These are phyloP conservation scores for Collybiopsis luxurians DNA, from an alignment of 768 basidiomycete species.

Conservation along the genomic window DNA sequence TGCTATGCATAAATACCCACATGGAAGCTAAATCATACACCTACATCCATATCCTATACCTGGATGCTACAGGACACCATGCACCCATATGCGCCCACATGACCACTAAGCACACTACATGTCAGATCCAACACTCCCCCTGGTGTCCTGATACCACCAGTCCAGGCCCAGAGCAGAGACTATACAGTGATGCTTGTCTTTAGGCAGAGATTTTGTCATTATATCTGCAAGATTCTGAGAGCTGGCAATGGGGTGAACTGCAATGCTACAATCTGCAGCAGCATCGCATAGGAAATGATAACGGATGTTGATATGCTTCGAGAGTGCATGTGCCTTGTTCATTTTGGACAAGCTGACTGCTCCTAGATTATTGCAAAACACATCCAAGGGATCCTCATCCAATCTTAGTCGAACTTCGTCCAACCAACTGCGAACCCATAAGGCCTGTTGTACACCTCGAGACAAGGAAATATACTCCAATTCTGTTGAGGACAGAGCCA, in stretches of 20 bases:
- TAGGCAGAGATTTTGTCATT: neutral
- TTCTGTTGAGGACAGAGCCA: slow-evolving; percentile 19
- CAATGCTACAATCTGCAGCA: neutral
- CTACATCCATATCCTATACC: no score
- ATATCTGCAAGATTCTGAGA: neutral
- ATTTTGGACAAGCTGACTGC: neutral
- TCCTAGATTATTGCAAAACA: neutral
- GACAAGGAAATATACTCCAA: slow-evolving; percentile 28
- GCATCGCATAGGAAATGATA: neutral
- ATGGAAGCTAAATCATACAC: no score
- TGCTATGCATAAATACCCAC: no score
- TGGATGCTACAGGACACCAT: no score
- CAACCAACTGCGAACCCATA: slow-evolving; percentile 28
- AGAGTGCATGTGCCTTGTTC: neutral
- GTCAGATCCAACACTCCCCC: neutral
- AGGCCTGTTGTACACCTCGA: slow-evolving; percentile 23
- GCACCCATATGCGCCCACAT: no score
- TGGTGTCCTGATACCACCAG: no score
- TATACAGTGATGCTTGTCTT: neutral
- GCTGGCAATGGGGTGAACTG: neutral
- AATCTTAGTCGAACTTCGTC: slow-evolving; percentile 19
- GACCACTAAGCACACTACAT: no score
- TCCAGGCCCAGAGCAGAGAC: no score
- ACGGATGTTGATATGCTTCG: neutral
- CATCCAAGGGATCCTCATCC: neutral